phyloP scores from a whole-genome alignment of 331 rosid species.

The Prunus yedoensis region DNA sequence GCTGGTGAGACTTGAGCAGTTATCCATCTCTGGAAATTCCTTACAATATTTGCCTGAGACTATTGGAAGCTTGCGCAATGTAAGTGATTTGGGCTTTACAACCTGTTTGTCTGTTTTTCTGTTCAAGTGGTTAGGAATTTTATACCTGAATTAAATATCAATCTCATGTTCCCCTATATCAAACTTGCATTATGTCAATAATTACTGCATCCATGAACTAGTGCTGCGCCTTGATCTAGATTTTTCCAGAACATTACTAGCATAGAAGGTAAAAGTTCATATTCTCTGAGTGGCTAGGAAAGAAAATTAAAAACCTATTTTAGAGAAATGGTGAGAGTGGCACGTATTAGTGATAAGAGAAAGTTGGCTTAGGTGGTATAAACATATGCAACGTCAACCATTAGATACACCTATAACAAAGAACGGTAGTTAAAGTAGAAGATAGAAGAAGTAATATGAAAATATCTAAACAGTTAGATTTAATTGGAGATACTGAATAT shows the following conservation, averaged over 20 bases:
- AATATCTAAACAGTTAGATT: too few species aligned
- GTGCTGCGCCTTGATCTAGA: not conserved
- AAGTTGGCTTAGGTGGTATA: not conserved
- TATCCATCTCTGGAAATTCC: slow-evolving; percentile 73
- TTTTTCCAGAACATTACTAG: not conserved
- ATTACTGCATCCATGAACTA: not conserved
- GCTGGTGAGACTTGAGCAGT: slow-evolving; percentile 84
- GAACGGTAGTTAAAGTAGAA: too few species aligned
- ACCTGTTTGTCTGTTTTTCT: slow-evolving; percentile 20
- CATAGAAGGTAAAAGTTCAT: not conserved
- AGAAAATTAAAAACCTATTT: not conserved
- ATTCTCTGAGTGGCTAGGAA: not conserved
- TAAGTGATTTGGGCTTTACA: slow-evolving; percentile 37
- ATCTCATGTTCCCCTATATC: too few species aligned
- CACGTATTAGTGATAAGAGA: not conserved
- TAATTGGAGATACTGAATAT: too few species aligned
- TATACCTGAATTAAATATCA: not conserved
- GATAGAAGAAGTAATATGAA: too few species aligned
- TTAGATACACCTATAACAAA: too few species aligned
- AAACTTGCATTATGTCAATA: too few species aligned
- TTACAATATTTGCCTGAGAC: slow-evolving; percentile 71
- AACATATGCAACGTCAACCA: not conserved
- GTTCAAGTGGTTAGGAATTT: slow-evolving; percentile 2
- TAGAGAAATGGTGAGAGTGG: not conserved
- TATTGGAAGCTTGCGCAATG: slow-evolving; percentile 96